Evolutionary conservation across 2,329 filamentous ascomycete genomes (phyloP).

Genomic region (Scytalidium sp.): DNA sequence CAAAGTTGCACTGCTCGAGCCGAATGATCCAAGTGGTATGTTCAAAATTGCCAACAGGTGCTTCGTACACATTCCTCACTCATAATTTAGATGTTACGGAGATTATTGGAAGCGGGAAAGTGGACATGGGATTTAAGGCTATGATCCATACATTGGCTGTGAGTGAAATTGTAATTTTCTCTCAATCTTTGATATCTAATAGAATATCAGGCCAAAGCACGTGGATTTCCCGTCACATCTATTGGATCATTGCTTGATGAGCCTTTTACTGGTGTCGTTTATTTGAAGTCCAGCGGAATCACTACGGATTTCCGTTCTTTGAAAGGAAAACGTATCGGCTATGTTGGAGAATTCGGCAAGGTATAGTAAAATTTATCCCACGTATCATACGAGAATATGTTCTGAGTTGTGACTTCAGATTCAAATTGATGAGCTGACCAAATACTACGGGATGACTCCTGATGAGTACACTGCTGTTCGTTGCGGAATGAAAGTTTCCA

Average conservation of each 20-base stretch:
- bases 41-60: background rate
- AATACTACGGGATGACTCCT: constrained; percentile 72
- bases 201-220: constrained; percentile 63
- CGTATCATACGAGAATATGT: background rate
- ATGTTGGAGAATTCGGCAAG: constrained; percentile 77
- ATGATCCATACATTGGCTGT: constrained; percentile 81
- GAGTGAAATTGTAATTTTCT: constrained; percentile 20
- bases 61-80: background rate
- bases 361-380: constrained; percentile 21
- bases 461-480: constrained; percentile 73
- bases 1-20: constrained; percentile 74
- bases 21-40: constrained; percentile 70
- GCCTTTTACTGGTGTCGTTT: constrained; percentile 76
- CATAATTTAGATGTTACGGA: constrained; percentile 67
- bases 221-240: constrained; percentile 68
- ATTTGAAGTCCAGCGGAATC: constrained; percentile 72
- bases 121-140: constrained; percentile 77
- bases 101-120: constrained; percentile 73
- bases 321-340: constrained; percentile 74
- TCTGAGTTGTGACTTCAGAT: constrained; percentile 43
- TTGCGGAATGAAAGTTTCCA: constrained; percentile 79
- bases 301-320: constrained; percentile 72
- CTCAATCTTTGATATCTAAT: constrained; percentile 6
- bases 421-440: constrained; percentile 78
- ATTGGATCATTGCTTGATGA: constrained; percentile 75